Evolutionary conservation across 2,329 filamentous ascomycete species (phyloP), one percentile per base, ranked within the genome.

Genomic region (Microsporum ferrugineum): DNA sequence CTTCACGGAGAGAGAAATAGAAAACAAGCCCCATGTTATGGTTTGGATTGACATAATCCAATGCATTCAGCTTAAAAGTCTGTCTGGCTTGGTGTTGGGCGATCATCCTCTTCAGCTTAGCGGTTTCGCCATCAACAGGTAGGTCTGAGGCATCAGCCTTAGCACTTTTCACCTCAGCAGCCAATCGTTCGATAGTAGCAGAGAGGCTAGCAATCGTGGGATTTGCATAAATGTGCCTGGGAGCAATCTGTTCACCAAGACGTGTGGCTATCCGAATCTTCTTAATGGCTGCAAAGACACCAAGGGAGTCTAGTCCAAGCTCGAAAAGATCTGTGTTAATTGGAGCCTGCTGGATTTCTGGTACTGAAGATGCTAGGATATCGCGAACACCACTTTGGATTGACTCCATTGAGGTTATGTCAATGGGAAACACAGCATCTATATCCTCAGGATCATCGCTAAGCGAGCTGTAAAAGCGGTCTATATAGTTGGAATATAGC

Each of bases 291-390:
- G 56, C 56, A 17, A 58, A 58, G 36, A 58, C 56, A 43, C 34
- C 56, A n/a, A 69, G 60, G 1, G 67, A 69, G 58, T 68, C 66
- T 12, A 68, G 58, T 7, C 67, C 67, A n/a, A 57, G 49, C n/a
- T 60, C 59, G 49, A 64, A 67, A 10, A 68, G 45, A 58, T 68
- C 63, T 12, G 51, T 38, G 0, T 61, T 29, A 7, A 56, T 27
- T 31, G 56, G 17, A 31, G 41, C 23, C 4, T 58, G 10, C 17
- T 17, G 14, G 14, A 58, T 58, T 29, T 58, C 31, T 17, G 36
- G 56, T 10, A 58, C 17, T 8, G 56, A 41, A 31, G 56, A 27
- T 2, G 36, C 7, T 2, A 58, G 17, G 29, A 58, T 58, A 27
- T 58, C 56, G 23, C 56, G 56, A 23, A 58, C 12, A 10, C n/a